phyloP scores from a whole-genome alignment of 805 yeast species.

The Debaryomyces maramus region DNA sequence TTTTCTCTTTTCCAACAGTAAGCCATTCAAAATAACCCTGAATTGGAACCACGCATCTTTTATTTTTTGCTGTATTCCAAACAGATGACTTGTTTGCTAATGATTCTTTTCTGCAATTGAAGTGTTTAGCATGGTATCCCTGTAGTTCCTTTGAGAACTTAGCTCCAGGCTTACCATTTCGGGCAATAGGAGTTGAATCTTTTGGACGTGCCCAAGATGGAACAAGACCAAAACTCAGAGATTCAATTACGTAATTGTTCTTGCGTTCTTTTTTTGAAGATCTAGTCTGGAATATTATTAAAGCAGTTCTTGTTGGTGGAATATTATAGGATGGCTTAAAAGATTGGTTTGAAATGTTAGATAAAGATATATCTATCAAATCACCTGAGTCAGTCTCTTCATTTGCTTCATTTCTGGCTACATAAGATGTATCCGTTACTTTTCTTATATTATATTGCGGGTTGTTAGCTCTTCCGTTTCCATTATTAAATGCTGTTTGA shows the following conservation, averaged over 20 bases:
- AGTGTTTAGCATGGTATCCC: slow-evolving; percentile 47
- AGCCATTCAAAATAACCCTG: slow-evolving; percentile 89
- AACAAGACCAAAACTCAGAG: slow-evolving; percentile 80
- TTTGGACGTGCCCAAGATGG: slow-evolving; percentile 64
- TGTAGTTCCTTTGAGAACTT: slow-evolving; percentile 32
- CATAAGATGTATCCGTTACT: slow-evolving; percentile 17
- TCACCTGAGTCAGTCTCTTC: slow-evolving; percentile 3
- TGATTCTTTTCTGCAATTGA: slow-evolving; percentile 76
- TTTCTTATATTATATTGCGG: slow-evolving; percentile 14
- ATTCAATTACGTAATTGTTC: slow-evolving; percentile 31
- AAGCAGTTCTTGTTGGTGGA: slow-evolving; percentile 58
- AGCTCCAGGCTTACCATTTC: slow-evolving; percentile 16
- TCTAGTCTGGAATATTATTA: slow-evolving; percentile 29
- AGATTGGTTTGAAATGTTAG: not conserved
- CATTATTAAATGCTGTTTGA: slow-evolving; percentile 17
- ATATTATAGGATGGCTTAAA: slow-evolving; percentile 52
- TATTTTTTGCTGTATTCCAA: slow-evolving; percentile 55
- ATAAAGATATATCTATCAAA: slow-evolving; percentile 2
- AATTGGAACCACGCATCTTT: slow-evolving; percentile 74
- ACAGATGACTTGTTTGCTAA: slow-evolving; percentile 46
- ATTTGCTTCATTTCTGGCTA: slow-evolving; percentile 5
- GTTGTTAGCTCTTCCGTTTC: slow-evolving; percentile 9
- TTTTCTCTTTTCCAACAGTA: slow-evolving; percentile 39
- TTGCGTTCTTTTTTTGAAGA: slow-evolving; percentile 7
- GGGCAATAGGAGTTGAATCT: slow-evolving; percentile 26